Conservation (phyloP, 768 basidiomycete species). For the Trametes coccinea region DNA sequence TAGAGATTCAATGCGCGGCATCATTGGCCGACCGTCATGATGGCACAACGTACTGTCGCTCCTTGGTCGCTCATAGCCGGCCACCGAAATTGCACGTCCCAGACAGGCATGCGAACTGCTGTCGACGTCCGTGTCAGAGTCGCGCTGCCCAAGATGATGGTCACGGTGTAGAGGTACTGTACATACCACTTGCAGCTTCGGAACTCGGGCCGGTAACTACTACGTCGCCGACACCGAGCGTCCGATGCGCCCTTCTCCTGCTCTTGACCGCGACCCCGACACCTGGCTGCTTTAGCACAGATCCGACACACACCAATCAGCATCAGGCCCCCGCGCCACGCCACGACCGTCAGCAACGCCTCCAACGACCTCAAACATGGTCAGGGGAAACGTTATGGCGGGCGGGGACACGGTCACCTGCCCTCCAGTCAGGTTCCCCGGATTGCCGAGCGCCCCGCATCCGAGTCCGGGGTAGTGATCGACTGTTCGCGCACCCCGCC, state of each 20-base stretch:
- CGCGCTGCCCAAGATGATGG: too few relatives aligned
- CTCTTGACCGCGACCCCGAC: neutral
- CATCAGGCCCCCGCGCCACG: neutral
- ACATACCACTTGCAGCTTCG: neutral
- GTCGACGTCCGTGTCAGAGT: too few relatives aligned
- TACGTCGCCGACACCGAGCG: neutral
- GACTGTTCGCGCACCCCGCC: neutral
- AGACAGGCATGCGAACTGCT: too few relatives aligned
- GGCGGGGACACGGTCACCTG: constrained; percentile 10
- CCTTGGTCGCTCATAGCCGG: too few relatives aligned
- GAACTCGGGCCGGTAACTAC: neutral
- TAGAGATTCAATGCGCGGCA: too few relatives aligned
- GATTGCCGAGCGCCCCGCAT: constrained; percentile 13
- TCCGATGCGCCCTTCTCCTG: neutral
- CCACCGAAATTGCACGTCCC: too few relatives aligned
- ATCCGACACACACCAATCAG: neutral
- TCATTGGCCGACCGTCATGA: too few relatives aligned
- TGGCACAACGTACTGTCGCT: too few relatives aligned
- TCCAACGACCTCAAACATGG: neutral
- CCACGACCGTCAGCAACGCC: neutral
- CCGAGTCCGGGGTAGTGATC: neutral
- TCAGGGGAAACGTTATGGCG: neutral
- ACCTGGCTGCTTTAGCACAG: neutral
- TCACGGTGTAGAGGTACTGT: too few relatives aligned
- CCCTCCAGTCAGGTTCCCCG: constrained; percentile 1